A percentile compares a stretch with the other conserved stretches of the same genome.
These are phyloP conservation scores for Sclerotinia borealis DNA, from an alignment of 2,329 filamentous ascomycete genomes.

Conservation along the genomic window DNA sequence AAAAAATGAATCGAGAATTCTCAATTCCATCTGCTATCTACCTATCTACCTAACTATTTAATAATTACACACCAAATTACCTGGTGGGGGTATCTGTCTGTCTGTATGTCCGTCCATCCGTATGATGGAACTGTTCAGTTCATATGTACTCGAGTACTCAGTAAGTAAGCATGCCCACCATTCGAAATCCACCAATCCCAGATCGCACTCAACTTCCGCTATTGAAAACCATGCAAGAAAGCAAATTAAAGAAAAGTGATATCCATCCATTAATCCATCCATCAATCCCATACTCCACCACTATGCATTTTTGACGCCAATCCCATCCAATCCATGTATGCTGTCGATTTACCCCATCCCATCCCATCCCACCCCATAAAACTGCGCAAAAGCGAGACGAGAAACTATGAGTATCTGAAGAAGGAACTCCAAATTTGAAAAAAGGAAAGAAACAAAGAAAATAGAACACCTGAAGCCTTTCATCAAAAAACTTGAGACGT, in stretches of 20 bases:
- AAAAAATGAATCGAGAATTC: not conserved
- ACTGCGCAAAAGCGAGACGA: not conserved
- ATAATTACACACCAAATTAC: slow-evolving; percentile 3
- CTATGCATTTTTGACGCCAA: slow-evolving; percentile 6
- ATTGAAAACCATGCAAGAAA: not conserved
- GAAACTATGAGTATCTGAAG: not conserved
- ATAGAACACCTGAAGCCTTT: not conserved
- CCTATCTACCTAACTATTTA: slow-evolving; percentile 5
- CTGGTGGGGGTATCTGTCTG: not conserved
- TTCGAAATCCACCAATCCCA: not conserved
- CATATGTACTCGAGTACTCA: too few species aligned
- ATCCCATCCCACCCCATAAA: not conserved
- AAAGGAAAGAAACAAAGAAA: not conserved
- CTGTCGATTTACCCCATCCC: not conserved
- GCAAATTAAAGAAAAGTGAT: not conserved
- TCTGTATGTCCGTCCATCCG: not conserved
- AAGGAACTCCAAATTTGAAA: not conserved
- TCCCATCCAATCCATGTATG: not conserved
- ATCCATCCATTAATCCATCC: not conserved
- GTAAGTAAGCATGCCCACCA: not conserved
- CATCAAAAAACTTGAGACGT: not conserved
- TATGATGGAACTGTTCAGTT: too few species aligned
- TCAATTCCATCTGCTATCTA: too few species aligned
- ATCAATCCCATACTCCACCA: not conserved
- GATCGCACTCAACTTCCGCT: too few species aligned